phyloP scores from a whole-genome alignment of 1,284 basidiomycete species.

The Tilletia walkeri region DNA sequence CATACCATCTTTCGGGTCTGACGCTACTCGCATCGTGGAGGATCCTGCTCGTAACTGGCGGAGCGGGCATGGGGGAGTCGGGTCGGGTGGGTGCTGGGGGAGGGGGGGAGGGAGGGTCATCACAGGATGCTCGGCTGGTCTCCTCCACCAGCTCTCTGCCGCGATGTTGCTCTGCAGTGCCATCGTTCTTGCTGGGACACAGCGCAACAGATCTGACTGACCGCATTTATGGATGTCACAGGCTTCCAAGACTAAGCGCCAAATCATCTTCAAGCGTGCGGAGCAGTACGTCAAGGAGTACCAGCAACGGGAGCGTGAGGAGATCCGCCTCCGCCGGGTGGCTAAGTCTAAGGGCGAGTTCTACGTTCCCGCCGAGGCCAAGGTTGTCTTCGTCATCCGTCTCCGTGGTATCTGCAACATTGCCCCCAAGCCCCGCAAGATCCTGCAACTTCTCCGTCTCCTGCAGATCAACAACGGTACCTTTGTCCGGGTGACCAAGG shows the following conservation, averaged over 20 bases:
- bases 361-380: constrained; percentile 93
- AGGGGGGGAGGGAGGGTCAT: too few relatives aligned
- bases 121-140: too few relatives aligned
- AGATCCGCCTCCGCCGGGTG: constrained; percentile 89
- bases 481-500: constrained; percentile 92
- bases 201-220: neutral
- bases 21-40: constrained; percentile 22
- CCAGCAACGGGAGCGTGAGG: constrained; percentile 85
- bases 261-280: constrained; percentile 98
- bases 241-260: constrained; percentile 86
- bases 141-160: too few relatives aligned
- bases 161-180: neutral
- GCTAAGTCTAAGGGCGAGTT: constrained; percentile 92
- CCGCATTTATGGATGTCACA: constrained; percentile 54
- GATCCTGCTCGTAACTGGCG: too few relatives aligned
- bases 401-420: constrained; percentile 95
- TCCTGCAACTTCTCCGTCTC: constrained; percentile 94
- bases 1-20: constrained; percentile 57
- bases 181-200: neutral
- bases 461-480: constrained; percentile 99
- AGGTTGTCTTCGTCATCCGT: constrained; percentile 96
- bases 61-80: too few relatives aligned
- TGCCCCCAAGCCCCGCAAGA: constrained; percentile 98
- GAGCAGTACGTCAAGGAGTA: constrained; percentile 99
- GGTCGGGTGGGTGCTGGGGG: too few relatives aligned